Evolutionary conservation across 2,329 filamentous ascomycete genomes (phyloP), one percentile per base, ranked within the genome.

Genomic region (Fusarium nygamai): DNA sequence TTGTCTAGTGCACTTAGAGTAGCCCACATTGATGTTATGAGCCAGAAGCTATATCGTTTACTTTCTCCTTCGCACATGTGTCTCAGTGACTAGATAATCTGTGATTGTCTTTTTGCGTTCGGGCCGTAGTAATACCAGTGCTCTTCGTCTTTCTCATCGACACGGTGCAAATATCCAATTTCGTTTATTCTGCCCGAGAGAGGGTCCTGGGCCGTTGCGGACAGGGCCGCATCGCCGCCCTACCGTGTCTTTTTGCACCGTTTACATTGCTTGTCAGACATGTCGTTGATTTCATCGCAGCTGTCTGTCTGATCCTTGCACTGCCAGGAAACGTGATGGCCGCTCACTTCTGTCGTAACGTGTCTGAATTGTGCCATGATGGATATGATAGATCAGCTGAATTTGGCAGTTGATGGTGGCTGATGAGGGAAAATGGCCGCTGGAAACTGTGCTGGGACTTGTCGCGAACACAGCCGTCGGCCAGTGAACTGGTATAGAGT

Each of bases 341-440:
- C 13, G 34, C 34, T n/a, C 0, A 39, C 24, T 4, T 19, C 14
- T 13, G 3, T 22, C 14, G 24, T 29, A 6, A 39, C 14, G 1
- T 1, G 20, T 0, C 51, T 14, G 19, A 54, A 39, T 29, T 29
- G 29, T 13, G 31, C 20, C 48, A 53, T 53, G 31, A 9, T 29
- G 34, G 3, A 39, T 29, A 1, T 1, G 34, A 10, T 22, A 5
- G 1, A 10, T 2, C 4, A 8, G 8, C 1, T 5, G 13, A 13
- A 3, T 22, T 19, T 29, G 4, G 6, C 8, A 3, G 11, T 8
- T 41, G 3, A 41, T 41, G 1, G 11, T 19, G 3, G 24, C 2
- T 8, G 20, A 10, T n/a, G 16, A 19, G 4, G 14, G 5, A n/a
- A 2, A 2, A 0, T 22, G 12, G 11, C 1, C 4, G 4, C 0